Percentiles rank a stretch among this genome's conserved stretches.
phyloP scores from a whole-genome alignment of 805 yeast genomes.

The Monosporozyma unispora region DNA sequence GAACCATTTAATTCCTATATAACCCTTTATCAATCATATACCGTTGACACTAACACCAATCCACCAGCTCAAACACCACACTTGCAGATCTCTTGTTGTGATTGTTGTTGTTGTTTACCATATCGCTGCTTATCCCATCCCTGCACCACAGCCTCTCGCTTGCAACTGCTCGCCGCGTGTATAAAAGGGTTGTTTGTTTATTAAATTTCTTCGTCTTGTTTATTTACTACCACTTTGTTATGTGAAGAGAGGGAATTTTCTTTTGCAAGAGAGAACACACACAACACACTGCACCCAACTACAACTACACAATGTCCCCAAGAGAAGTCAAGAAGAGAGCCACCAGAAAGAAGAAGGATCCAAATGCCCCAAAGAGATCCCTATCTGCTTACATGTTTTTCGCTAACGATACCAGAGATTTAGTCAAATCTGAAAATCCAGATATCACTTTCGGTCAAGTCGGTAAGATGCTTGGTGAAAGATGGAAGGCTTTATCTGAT shows the following conservation, averaged over 20 bases:
- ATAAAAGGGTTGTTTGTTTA: too few species aligned
- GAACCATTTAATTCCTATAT: neutral
- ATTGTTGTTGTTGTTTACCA: too few species aligned
- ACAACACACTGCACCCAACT: neutral
- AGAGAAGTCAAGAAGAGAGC: slow-evolving; percentile 28
- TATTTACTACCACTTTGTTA: too few species aligned
- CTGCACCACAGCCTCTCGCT: too few species aligned
- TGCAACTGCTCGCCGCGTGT: too few species aligned
- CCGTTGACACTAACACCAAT: too few species aligned
- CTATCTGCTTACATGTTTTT: slow-evolving; percentile 98
- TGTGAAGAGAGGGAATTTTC: too few species aligned
- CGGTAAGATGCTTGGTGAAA: slow-evolving; percentile 90
- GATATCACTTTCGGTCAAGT: slow-evolving; percentile 93
- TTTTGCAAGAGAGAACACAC: neutral
- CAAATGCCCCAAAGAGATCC: slow-evolving; percentile 99
- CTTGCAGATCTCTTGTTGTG: too few species aligned
- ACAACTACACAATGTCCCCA: slow-evolving; percentile 28
- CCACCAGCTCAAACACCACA: too few species aligned
- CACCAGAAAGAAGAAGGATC: slow-evolving; percentile 54
- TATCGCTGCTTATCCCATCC: too few species aligned
- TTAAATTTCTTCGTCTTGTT: too few species aligned
- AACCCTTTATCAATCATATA: too few species aligned
- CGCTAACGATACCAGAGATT: slow-evolving; percentile 95
- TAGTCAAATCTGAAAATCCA: slow-evolving; percentile 92
- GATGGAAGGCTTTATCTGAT: slow-evolving; percentile 83